A percentile compares a stretch with the other conserved stretches of the same genome.
These are phyloP conservation scores for Tricladium varicosporioides DNA, from an alignment of 2,329 filamentous ascomycete genomes.

Conservation along the genomic window DNA sequence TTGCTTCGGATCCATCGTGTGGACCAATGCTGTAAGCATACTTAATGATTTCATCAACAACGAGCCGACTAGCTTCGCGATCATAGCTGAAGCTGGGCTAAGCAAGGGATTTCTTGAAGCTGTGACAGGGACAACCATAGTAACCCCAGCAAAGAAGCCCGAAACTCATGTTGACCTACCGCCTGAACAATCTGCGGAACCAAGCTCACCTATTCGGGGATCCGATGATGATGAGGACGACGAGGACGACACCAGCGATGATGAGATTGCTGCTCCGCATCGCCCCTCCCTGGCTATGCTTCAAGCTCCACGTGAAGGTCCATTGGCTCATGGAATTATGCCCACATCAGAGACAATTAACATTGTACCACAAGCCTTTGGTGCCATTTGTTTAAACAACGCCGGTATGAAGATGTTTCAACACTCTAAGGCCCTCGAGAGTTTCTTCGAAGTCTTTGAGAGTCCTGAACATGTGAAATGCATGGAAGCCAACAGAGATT, in stretches of 20 bases:
- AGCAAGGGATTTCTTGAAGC: slow-evolving; percentile 83
- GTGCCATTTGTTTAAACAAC: slow-evolving; percentile 90
- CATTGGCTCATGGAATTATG: slow-evolving; percentile 70
- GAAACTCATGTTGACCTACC: slow-evolving; percentile 25
- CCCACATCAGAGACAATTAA: slow-evolving; percentile 86
- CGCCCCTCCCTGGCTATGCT: slow-evolving; percentile 53
- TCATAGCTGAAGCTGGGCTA: slow-evolving; percentile 90
- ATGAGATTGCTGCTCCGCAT: slow-evolving; percentile 45
- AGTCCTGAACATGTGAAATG: slow-evolving; percentile 84
- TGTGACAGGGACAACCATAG: slow-evolving; percentile 56
- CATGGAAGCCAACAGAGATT: slow-evolving; percentile 71
- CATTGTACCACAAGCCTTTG: slow-evolving; percentile 82
- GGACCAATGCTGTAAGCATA: slow-evolving; percentile 91
- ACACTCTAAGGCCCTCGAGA: slow-evolving; percentile 76
- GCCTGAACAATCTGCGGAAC: slow-evolving; percentile 31
- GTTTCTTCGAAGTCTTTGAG: slow-evolving; percentile 95
- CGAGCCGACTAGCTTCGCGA: slow-evolving; percentile 94
- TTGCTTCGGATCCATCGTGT: slow-evolving; percentile 87
- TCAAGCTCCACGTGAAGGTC: slow-evolving; percentile 41
- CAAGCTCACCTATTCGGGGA: slow-evolving; percentile 21
- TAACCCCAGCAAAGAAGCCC: slow-evolving; percentile 33
- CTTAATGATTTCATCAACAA: slow-evolving; percentile 97
- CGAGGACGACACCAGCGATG: slow-evolving; percentile 40
- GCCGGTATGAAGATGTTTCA: slow-evolving; percentile 85
- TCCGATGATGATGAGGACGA: slow-evolving; percentile 32